phyloP scores from a whole-genome alignment of 805 yeast genomes.

The Priceomyces melissophilus region DNA sequence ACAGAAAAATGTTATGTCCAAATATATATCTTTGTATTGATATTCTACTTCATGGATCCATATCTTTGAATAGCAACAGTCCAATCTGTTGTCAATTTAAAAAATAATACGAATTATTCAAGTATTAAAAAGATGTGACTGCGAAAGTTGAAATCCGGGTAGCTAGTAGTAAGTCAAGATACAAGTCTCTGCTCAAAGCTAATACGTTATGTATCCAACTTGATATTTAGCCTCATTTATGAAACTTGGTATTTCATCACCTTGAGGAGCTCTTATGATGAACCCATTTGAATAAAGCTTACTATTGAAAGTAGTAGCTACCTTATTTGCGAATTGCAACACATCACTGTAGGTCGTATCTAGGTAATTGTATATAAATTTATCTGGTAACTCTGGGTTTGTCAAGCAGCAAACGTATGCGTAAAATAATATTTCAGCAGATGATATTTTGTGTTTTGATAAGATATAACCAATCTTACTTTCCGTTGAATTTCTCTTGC shows the following conservation, averaged over 20 bases:
- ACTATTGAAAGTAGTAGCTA: constrained; percentile 5
- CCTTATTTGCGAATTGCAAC: constrained; percentile 17
- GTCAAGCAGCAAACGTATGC: constrained; percentile 37
- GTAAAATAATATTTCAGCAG: constrained; percentile 36
- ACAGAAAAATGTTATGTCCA: no score
- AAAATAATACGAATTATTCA: no score
- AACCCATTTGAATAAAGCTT: background rate
- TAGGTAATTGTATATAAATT: constrained; percentile 36
- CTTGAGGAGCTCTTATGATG: constrained; percentile 20
- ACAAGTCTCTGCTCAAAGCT: background rate
- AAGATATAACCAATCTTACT: constrained; percentile 4
- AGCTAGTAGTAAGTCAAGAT: background rate
- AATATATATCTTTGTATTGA: no score
- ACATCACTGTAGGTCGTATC: constrained; percentile 22
- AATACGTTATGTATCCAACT: constrained; percentile 11
- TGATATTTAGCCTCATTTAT: constrained; percentile 29
- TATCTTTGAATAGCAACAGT: no score
- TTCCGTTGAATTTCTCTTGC: constrained; percentile 10
- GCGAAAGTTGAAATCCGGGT: constrained; percentile 5
- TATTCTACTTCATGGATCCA: no score
- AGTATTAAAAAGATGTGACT: background rate
- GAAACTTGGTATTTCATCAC: constrained; percentile 31
- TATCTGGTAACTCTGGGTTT: constrained; percentile 35
- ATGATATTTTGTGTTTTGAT: constrained; percentile 11
- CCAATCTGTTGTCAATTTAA: no score